Base-by-base conservation (phyloP, 2,329 filamentous ascomycete species). In the Sordariomycetes sp. region DNA sequence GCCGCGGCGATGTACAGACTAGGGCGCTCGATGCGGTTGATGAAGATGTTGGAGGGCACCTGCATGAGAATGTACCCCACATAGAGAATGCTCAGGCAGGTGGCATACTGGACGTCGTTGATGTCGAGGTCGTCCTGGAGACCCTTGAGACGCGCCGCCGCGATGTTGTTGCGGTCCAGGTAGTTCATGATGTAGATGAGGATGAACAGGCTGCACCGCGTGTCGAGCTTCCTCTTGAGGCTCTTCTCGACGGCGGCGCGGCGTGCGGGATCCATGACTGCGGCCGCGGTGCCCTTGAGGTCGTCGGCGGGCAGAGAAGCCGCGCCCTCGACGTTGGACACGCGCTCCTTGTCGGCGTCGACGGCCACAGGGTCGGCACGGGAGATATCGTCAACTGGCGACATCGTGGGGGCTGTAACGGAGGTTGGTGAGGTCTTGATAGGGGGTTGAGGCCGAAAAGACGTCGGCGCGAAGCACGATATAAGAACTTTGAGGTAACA, bases 171-270 rank as follows among this genome's bases (percentile, higher is more conserved):
- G 23, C 76, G 63, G 46, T 81, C 76, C 21, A 78, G 63, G 53
- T 84, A 86, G 57, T 86, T 86, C 53, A 62, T 66, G 51, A 86
- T 83, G 49, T 86, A 86, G 61, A 86, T 82, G 42, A 85, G 53
- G 31, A 86, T 73, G 37, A 86, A 72, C 44, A 82, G 71, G 62
- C 53, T 79, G 61, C 53, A 86, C 39, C 81, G 69, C 16, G 68
- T 46, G 49, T 87, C 82, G 35, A 87, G 75, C 59, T 86, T 87
- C 44, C 76, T 70, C 53, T 75, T 70, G 45, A 88, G 59, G 23
- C 64, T 67, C 53, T 70, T 73, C 55, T 87, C 81, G 15, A 79
- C 68, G 12, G 51, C 49, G 1, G 49, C 48, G 10, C 77, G 70
- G 38, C 74, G 66, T 27, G 68, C 70, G 0, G 64, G 58, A 36